Base-by-base conservation (phyloP, 108 stramenopile species). In the Discostella stelligeroides region DNA sequence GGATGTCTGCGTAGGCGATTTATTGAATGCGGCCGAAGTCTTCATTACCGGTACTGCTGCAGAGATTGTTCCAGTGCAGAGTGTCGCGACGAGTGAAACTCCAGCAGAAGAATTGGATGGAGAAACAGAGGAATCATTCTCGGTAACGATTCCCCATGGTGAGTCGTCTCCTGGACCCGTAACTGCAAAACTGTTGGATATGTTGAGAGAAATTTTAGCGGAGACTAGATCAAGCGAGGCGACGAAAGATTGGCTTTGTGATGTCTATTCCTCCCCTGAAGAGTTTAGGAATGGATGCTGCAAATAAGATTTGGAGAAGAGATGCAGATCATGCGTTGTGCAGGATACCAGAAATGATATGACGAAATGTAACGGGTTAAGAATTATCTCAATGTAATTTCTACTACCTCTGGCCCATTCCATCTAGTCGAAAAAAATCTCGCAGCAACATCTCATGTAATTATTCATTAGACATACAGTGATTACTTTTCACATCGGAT, bases 11-110 rank as follows among this genome's bases (percentile, higher is more conserved):
- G 87, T 91, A 4, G 76, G 73, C 21, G 92, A 94, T 69, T 64
- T 94, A 45, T 62, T 76, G 45, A 75, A 88, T 73, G 89, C 92
- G 5, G 79, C 75, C 6, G 92, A 94, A 60, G 88, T 82, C 6
- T 94, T 94, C 57, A 64, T 82, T 58, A 91, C 89, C 10, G 92
- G 92, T 39, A 94, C 92, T 4, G 92, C 89, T 3, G 92, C 92
- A 7, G 89, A 91, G 61, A 47, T 94, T 10, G 88, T 86, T 15
- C 88, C 88, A 17, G 84, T 94, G 55, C 85, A 84, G 37, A 76
- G 88, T 11, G 47, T 93, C 46, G 87, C 85, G 1, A 93, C 92
- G 27, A 85, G 85, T 27, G 29, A 46, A 9, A 86, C 54, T 23
- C 85, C 84, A 60, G 84, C 77, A 43, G 48, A 39, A 14, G 60